These are phyloP conservation scores for Suillus cothurnatus DNA, from an alignment of 768 basidiomycete genomes.

Conservation along the genomic window DNA sequence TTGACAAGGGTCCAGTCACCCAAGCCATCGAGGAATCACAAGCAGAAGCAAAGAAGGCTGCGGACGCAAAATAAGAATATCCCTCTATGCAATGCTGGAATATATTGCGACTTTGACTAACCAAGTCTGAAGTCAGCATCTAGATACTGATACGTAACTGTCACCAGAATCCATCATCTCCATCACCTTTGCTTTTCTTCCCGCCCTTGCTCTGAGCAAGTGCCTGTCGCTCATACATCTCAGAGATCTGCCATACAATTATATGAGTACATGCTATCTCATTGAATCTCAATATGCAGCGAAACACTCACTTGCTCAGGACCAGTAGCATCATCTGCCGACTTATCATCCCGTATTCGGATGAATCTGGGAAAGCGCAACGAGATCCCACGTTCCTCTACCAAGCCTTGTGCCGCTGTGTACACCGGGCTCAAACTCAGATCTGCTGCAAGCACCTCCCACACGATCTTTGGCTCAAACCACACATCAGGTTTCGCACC, in stretches of 20 bases:
- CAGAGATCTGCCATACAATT: constrained; percentile 63
- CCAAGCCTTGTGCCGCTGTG: constrained; percentile 90
- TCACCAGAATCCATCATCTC: constrained; percentile 81
- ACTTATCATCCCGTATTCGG: constrained; percentile 90
- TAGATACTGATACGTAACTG: constrained; percentile 17
- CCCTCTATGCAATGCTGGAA: background rate
- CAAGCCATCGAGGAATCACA: constrained; percentile 51
- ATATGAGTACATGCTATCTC: constrained; percentile 7
- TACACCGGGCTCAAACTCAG: constrained; percentile 95
- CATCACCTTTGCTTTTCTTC: constrained; percentile 64
- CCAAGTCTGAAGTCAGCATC: constrained; percentile 19
- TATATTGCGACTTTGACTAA: background rate
- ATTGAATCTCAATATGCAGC: background rate
- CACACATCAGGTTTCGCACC: constrained; percentile 96
- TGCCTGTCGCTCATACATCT: constrained; percentile 91
- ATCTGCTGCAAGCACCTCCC: constrained; percentile 98
- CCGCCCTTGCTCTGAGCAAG: constrained; percentile 74
- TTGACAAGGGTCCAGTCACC: constrained; percentile 44
- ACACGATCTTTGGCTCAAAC: constrained; percentile 97
- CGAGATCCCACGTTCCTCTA: constrained; percentile 90
- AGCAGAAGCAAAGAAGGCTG: constrained; percentile 43
- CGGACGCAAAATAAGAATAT: constrained; percentile 23
- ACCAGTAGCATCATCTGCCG: constrained; percentile 87
- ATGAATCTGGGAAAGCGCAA: constrained; percentile 96
- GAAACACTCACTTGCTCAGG: constrained; percentile 76